Evolutionary conservation across 2,329 filamentous ascomycete species (phyloP).

Genomic region (Beauveria medogensis): DNA sequence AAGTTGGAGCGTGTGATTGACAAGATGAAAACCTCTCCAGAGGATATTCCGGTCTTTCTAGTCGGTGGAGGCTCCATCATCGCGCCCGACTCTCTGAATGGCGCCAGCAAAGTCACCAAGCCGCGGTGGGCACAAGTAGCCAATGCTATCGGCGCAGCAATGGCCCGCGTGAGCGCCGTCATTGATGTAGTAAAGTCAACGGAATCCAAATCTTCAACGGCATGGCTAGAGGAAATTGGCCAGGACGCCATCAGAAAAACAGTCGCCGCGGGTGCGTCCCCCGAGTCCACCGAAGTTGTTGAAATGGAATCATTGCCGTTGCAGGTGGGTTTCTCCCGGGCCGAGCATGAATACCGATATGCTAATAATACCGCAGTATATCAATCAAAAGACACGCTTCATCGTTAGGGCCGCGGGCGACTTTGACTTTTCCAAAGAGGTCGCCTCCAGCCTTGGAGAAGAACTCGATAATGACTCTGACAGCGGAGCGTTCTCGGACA

Average conservation of each 20-base stretch:
- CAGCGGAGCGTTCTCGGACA: conserved; percentile 18
- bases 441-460: not conserved
- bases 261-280: conserved; percentile 36
- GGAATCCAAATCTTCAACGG: conserved; percentile 29
- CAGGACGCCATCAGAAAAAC: conserved; percentile 35
- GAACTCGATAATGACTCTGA: conserved; percentile 8
- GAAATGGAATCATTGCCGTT: conserved; percentile 48
- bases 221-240: conserved; percentile 30
- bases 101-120: conserved; percentile 48
- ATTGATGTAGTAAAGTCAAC: conserved; percentile 44
- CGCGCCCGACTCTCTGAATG: conserved; percentile 44
- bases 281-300: conserved; percentile 36
- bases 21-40: conserved; percentile 54
- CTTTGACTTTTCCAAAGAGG: conserved; percentile 34
- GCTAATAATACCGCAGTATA: conserved; percentile 29
- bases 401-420: conserved; percentile 53
- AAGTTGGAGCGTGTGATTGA: conserved; percentile 51
- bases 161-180: conserved; percentile 49
- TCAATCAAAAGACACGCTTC: conserved; percentile 45
- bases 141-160: conserved; percentile 58
- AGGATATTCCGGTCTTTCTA: conserved; percentile 50
- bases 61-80: conserved; percentile 57
- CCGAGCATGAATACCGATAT: not conserved
- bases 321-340: conserved; percentile 25
- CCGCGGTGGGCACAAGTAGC: conserved; percentile 51